Base-by-base conservation (phyloP, 2,329 filamentous ascomycete species). In the Paecilomyces niveus region DNA sequence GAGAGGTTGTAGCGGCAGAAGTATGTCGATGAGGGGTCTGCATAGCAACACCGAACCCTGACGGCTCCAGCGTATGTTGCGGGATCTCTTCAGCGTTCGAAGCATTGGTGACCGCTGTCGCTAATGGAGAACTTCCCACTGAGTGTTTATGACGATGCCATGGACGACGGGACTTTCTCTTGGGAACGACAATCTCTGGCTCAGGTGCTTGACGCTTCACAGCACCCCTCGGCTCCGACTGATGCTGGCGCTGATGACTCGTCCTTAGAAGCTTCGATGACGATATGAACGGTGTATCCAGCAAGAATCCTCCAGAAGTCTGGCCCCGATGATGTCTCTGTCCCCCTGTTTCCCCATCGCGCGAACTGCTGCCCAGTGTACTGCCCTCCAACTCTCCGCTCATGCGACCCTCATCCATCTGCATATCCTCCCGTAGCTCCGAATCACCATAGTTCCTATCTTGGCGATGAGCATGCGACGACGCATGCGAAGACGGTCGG, bases 301-400 rank as follows among this genome's bases (percentile, higher is more conserved):
- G 68, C 50, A 83, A 64, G 59, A 79, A 79, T 3, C 75, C 74
- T 56, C 76, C 69, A 7, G 76, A 76, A 62, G 63, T 72, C 39
- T 62, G 65, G 9, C 59, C 65, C 55, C 68, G 67, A 21, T 67
- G 63, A 50, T 68, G 69, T 29, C 58, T 57, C 31, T 53, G 55
- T 54, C 60, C 63, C 54, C 64, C 64, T 59, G 63, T 64, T 18
- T 70, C 71, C 13, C 65, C 67, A 56, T 73, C 72, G 54, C 70
- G 70, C 56, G 71, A 74, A 64, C 69, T 70, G 64, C 67, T 69
- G 24, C 70, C 72, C 49, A 74, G 63, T 51, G 71, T 72, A 61
- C 67, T 74, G 39, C 72, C 71, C 61, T 74, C 72, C 52, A 73
- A 63, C 62, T 73, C 50, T 13, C 50, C 50, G 55, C 69, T 70